Percentiles rank a stretch among this genome's conserved stretches.
phyloP scores from a whole-genome alignment of 2,329 filamentous ascomycete species.

The Trichoderma guizhouense region DNA sequence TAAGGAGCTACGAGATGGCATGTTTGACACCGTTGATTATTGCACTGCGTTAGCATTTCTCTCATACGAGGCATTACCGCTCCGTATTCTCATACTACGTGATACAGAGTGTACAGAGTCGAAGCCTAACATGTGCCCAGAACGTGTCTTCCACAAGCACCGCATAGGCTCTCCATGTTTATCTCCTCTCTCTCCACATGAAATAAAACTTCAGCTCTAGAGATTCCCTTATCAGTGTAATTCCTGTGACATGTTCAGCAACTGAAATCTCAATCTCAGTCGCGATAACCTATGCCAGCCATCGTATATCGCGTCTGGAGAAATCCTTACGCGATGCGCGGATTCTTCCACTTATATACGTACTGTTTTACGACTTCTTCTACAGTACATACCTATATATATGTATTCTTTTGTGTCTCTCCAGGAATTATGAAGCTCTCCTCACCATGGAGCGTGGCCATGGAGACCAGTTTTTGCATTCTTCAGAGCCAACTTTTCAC shows the following conservation, averaged over 20 bases:
- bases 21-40: background rate
- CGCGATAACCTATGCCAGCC: background rate
- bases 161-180: background rate
- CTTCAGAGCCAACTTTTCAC: background rate
- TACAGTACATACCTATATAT: background rate
- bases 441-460: background rate
- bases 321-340: background rate
- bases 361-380: background rate
- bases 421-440: background rate
- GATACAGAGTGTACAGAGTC: background rate
- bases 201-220: background rate
- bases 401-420: background rate
- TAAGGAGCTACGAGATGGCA: background rate
- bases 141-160: background rate
- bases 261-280: background rate
- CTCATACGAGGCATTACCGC: background rate
- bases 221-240: background rate
- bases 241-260: background rate
- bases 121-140: background rate
- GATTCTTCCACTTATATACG: background rate
- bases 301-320: background rate
- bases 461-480: constrained; percentile 1
- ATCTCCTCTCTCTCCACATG: background rate
- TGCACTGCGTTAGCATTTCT: background rate
- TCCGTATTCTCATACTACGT: background rate